phyloP scores from a whole-genome alignment of 1,284 basidiomycete genomes.

The Ceratobasidium sp. region DNA sequence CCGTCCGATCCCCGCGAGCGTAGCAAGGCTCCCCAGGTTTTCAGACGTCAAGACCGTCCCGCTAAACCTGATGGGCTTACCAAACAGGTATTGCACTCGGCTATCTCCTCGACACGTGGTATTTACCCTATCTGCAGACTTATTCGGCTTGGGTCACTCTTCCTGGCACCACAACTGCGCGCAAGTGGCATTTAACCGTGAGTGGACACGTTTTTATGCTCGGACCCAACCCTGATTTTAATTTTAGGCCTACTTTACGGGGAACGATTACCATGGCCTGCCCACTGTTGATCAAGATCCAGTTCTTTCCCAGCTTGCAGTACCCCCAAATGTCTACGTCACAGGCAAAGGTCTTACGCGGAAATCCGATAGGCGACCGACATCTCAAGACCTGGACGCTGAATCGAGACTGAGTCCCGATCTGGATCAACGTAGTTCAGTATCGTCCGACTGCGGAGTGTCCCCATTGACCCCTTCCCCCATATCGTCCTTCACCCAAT shows the following conservation, averaged over 20 bases:
- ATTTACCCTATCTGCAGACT: conserved; percentile 29
- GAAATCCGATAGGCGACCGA: conserved; percentile 34
- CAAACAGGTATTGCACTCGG: conserved; percentile 37
- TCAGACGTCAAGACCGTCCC: conserved; percentile 41
- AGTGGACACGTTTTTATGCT: conserved; percentile 1
- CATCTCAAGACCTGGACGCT: not conserved
- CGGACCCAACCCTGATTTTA: not conserved
- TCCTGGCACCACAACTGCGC: conserved; percentile 22
- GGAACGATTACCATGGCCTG: conserved; percentile 39
- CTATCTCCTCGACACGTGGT: not conserved
- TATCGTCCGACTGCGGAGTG: conserved; percentile 24
- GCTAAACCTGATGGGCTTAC: conserved; percentile 41
- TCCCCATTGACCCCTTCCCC: conserved; percentile 32
- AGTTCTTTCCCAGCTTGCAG: conserved; percentile 36
- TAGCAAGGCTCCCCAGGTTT: conserved; percentile 18
- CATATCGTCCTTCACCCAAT: conserved; percentile 28
- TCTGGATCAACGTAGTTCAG: conserved; percentile 22
- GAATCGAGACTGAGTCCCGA: conserved; percentile 13
- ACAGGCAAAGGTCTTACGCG: conserved; percentile 45
- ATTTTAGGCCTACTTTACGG: conserved; percentile 41
- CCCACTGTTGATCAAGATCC: conserved; percentile 41
- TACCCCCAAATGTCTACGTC: conserved; percentile 41
- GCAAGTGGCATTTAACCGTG: conserved; percentile 43
- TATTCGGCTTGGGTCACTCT: conserved; percentile 42
- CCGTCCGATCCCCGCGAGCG: conserved; percentile 36